Conservation (phyloP, 2,329 filamentous ascomycete genomes). For the Pseudogymnoascus sp. region DNA sequence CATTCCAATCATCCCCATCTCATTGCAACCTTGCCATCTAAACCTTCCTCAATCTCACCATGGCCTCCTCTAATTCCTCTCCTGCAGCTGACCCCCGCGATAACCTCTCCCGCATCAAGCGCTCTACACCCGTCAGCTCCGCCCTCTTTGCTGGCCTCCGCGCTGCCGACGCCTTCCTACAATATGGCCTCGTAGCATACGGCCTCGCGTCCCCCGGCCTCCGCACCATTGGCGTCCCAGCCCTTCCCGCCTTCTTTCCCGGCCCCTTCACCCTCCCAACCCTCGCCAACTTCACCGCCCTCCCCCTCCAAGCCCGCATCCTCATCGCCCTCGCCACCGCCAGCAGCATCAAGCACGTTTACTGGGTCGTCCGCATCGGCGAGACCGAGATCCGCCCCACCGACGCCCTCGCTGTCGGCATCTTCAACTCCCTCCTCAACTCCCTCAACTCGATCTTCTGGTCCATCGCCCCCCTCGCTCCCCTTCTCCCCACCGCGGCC, state of each 20-base stretch:
- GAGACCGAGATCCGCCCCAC: constrained; percentile 41
- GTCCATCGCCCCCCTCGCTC: not conserved
- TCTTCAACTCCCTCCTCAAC: constrained; percentile 48
- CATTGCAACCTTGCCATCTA: not conserved
- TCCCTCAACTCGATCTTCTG: constrained; percentile 40
- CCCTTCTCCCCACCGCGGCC: constrained; percentile 39
- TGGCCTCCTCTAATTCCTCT: not conserved
- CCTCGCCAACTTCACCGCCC: constrained; percentile 32
- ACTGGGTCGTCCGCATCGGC: constrained; percentile 40
- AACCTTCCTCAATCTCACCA: not conserved
- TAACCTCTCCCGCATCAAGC: constrained; percentile 7
- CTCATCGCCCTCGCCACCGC: constrained; percentile 46
- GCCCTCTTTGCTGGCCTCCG: constrained; percentile 38
- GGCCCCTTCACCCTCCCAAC: constrained; percentile 28
- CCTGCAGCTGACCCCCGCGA: not conserved
- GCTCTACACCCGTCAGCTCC: constrained; percentile 31
- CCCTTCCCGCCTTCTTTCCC: constrained; percentile 27
- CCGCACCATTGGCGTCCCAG: constrained; percentile 33
- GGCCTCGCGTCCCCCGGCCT: constrained; percentile 40
- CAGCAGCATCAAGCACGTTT: constrained; percentile 46
- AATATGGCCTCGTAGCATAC: constrained; percentile 40
- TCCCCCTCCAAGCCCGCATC: constrained; percentile 42
- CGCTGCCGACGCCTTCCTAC: constrained; percentile 37
- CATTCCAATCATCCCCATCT: not conserved
- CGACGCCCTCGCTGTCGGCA: constrained; percentile 36